Evolutionary conservation across 106 monocot genomes (phyloP), one percentile per base, ranked within the genome.

Genomic region (Phalaenopsis aphrodite): DNA sequence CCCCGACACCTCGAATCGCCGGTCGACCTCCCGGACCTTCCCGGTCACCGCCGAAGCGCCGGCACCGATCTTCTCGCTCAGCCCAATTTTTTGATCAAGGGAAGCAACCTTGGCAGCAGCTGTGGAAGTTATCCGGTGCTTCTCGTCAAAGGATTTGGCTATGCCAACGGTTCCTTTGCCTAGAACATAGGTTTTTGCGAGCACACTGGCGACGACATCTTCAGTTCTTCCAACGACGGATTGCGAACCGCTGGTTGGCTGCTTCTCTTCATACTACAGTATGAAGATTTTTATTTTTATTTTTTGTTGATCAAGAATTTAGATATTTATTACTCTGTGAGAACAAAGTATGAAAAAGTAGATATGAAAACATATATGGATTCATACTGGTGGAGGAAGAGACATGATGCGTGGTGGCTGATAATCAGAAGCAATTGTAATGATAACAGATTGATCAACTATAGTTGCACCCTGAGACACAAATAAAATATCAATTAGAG

Each of bases 401-500:
- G 79, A 42, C 30, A 73, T 42, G 36, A 66, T 75, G 55, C 65
- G 12, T 36, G 86, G 85, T 24, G 88, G 88, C 16, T 87, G 79
- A 69, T 88, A 88, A 55, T 88, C 91, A 41, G 78, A 77, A 56
- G 91, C 91, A 16, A 82, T 78, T 79, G 86, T 81, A 21, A 91
- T 88, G 61, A 83, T 83, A 68, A 91, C 86, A 74, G 91, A 88
- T 23, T 79, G 79, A 88, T 91, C 91, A 83, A 88, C 88, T 85
- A 91, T 91, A 8, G 91, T 91, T 24, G 91, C 91, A 79, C 91
- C 91, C 90, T 90, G 84, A 71, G 30, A 10, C 23, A 37, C 46
- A n/a, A 46, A 75, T 23, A 19, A 24, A 47, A 47, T 75, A 75
- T 19, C n/a, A 47, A 5, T 45, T 1, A 18, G 7, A 23, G 23